phyloP scores from a whole-genome alignment of 2,329 filamentous ascomycete genomes.

The Colletotrichum australisinense region DNA sequence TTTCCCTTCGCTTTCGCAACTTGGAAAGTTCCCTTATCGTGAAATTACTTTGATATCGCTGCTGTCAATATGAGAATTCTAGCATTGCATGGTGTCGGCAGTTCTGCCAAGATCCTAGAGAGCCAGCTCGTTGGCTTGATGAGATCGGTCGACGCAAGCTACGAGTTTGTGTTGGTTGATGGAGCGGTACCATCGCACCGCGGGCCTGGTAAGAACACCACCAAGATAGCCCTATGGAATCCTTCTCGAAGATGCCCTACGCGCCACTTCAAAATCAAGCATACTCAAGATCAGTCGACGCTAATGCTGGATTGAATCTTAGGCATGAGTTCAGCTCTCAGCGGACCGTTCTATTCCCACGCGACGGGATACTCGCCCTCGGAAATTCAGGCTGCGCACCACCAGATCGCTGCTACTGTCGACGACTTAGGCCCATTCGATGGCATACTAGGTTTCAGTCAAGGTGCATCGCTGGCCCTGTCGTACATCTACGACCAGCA shows the following conservation, averaged over 20 bases:
- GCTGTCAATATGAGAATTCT: constrained; percentile 27
- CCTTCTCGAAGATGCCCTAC: too few species aligned
- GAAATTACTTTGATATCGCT: neutral
- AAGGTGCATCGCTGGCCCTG: constrained; percentile 33
- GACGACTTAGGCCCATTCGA: constrained; percentile 38
- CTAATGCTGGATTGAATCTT: neutral
- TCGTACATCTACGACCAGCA: constrained; percentile 26
- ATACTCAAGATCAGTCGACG: too few species aligned
- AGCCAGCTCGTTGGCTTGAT: constrained; percentile 20
- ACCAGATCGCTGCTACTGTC: constrained; percentile 18
- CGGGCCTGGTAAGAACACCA: constrained; percentile 19
- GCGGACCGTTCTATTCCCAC: constrained; percentile 20
- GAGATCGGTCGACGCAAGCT: constrained; percentile 23
- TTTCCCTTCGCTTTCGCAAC: neutral
- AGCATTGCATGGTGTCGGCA: constrained; percentile 24
- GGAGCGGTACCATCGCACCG: constrained; percentile 15
- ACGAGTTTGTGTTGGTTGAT: constrained; percentile 34
- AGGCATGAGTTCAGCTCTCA: constrained; percentile 15
- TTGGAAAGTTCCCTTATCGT: neutral
- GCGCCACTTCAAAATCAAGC: too few species aligned
- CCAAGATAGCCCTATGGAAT: too few species aligned
- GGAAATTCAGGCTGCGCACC: constrained; percentile 12
- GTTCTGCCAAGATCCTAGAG: constrained; percentile 26
- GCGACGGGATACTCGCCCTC: constrained; percentile 9
- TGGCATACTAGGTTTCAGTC: constrained; percentile 39